A percentile compares a stretch with the other conserved stretches of the same genome.
These are phyloP conservation scores for Fagopyrum tataricum DNA, from an alignment of 148 eudicot species.

Conservation along the genomic window DNA sequence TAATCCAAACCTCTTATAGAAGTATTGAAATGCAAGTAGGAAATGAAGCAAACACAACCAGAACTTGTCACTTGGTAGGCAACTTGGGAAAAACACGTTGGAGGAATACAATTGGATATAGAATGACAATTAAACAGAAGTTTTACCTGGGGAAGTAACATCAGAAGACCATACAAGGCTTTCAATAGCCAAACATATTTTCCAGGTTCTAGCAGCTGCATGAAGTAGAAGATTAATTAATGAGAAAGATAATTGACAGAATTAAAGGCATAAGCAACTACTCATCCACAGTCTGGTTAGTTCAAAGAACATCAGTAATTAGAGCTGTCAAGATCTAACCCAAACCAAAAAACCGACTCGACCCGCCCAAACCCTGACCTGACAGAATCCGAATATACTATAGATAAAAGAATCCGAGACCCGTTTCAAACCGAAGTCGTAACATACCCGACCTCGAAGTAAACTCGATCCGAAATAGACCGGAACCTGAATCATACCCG, in stretches of 20 bases:
- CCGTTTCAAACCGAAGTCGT: no score
- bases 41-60: no score
- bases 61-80: not conserved
- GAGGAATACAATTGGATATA: not conserved
- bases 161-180: conserved; percentile 88
- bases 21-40: no score
- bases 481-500: no score
- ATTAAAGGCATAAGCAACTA: not conserved
- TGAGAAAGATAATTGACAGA: not conserved
- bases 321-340: not conserved
- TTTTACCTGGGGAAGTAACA: conserved; percentile 94
- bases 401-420: not conserved
- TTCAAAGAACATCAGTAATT: not conserved
- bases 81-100: not conserved
- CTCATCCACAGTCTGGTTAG: not conserved
- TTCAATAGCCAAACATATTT: conserved; percentile 78
- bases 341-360: not conserved
- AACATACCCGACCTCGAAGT: no score
- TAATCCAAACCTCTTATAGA: no score
- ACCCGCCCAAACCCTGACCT: no score
- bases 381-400: no score
- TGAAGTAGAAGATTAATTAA: conserved; percentile 19
- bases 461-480: no score
- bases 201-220: conserved; percentile 98
- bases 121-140: not conserved